Evolutionary conservation across 345 rosid species (phyloP), one percentile per base, ranked within the genome.

Genomic region (Laguncularia racemosa): DNA sequence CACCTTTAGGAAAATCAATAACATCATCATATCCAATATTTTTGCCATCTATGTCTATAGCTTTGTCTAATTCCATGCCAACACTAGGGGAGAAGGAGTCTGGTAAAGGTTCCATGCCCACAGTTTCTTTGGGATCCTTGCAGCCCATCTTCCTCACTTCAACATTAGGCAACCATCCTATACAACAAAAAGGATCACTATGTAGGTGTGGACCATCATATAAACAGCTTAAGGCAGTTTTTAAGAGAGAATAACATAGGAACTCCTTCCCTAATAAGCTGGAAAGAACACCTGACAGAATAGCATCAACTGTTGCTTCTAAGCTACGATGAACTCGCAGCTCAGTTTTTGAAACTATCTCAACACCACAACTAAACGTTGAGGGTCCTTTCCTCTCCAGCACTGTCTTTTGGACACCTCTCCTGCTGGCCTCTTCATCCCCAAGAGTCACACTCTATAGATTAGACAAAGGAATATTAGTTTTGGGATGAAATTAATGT

Each of bases 341-440:
- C 77, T 85, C 90, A 53, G 75, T 81, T 76, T 84, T 91, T 52
- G 95, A 84, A 59, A 91, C 62, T 58, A 88, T 88, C 68, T 91
- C 95, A 52, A 81, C 96, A 13, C 78, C 98, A 71, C 85, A 77
- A 64, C 58, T 73, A 80, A 91, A 88, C 16, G 92, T 82, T 55
- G 95, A 71, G 53, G 95, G 96, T 44, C 96, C 96, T 80, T 80
- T 82, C 73, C 96, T 82, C 75, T 88, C 98, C 50, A 79, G 77
- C 67, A 86, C 86, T 20, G 95, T 82, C 78, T 91, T 91, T 59
- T 89, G 88, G 62, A 84, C 90, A 60, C 96, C 89, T 71, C 92
- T 79, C 60, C 92, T 62, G 56, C 81, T 86, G 47, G 96, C 90
- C 77, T 86, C 95, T 63, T 86, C 95, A 58, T 88, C 96, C 60